Percentiles rank a stretch among this genome's conserved stretches.
Conservation (phyloP, 176 grass and related monocot species). For the Chloris gayana region DNA sequence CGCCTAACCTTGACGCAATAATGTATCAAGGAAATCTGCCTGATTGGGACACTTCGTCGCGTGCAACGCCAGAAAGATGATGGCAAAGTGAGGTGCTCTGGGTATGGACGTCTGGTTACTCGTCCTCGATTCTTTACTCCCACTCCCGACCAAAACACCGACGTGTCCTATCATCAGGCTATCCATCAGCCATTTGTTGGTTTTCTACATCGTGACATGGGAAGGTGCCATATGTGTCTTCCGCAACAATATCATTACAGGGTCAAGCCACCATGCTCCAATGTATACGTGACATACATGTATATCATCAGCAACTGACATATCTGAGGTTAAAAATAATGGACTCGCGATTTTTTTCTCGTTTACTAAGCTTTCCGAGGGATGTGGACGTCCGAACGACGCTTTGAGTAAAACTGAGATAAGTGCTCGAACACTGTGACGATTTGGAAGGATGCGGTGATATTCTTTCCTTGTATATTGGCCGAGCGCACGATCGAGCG, state of each 20-base stretch:
- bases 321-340: neutral
- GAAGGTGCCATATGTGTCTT: neutral
- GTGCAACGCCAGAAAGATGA: neutral
- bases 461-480: neutral
- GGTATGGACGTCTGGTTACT: neutral
- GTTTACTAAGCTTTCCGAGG: too few species aligned
- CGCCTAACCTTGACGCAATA: too few species aligned
- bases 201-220: neutral
- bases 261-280: neutral
- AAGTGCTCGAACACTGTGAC: too few species aligned
- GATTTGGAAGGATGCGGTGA: neutral
- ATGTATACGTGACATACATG: neutral
- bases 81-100: neutral
- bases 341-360: neutral
- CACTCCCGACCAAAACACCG: too few species aligned
- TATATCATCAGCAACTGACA: neutral
- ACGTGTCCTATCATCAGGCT: too few species aligned
- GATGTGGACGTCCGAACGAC: neutral
- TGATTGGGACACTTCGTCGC: neutral
- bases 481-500: too few species aligned
- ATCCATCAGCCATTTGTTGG: neutral
- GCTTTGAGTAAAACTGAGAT: neutral
- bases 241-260: neutral
- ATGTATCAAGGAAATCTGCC: neutral
- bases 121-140: too few species aligned